Evolutionary conservation across 2,329 filamentous ascomycete species (phyloP), one percentile per base, ranked within the genome.

Genomic region (Fusarium concolor): DNA sequence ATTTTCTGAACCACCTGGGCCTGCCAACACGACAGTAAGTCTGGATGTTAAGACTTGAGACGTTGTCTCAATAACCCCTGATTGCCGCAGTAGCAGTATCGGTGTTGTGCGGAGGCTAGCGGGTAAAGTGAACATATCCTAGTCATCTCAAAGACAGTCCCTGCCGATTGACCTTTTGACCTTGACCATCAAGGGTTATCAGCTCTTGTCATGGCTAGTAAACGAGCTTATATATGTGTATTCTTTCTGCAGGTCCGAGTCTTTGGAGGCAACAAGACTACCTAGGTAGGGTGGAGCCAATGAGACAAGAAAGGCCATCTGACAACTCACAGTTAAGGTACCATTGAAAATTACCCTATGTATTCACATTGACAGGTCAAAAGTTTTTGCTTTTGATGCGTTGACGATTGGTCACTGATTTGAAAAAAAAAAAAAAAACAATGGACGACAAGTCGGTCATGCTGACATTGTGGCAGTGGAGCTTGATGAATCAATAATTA

Each of bases 331-430:
- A 39, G 28, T 42, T 28, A 18, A 66, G 47, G 26, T 17, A 42
- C n/a, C 42, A 28, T 18, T 38, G 46, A 58, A 46, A 10, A 28
- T 15, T 62, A 47, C 44, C 37, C 33, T 22, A 43, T 20, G 43
- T 49, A 12, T n/a, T 41, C 35, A 31, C 26, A 33, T 43, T 39
- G 60, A 28, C 53, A 53, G 20, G 39, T 45, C 38, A 28, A 51
- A 26, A 60, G 26, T 45, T 28, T 41, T 62, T 57, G 46, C 50
- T 66, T 65, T 65, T 68, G 50, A 45, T 53, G 35, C 45, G 33
- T 65, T 28, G 39, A 49, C 46, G n/a, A 42, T 44, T 57, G 56
- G 41, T 22, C 45, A 53, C 29, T 22, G 29, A 29, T 24, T 24
- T 45, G 35, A 41, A 53, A 6, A 24, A 24, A 24, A 24, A 24